Evolutionary conservation across 352 stramenopile species (phyloP), one percentile per base, ranked within the genome.

Genomic region (Pythium scleroteichum): DNA sequence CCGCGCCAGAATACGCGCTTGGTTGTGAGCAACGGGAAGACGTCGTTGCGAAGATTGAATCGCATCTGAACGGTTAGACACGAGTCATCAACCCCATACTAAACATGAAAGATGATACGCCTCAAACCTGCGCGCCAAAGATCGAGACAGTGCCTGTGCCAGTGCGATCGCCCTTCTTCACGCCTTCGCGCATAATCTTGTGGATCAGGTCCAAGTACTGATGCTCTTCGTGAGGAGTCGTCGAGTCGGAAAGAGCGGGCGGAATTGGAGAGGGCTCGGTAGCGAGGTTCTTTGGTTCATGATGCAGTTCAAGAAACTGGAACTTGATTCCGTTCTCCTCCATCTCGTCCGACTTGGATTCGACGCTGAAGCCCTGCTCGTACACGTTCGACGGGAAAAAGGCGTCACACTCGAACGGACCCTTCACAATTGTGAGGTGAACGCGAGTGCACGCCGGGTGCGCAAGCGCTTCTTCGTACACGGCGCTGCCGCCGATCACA

Each of bases 1-100:
- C 97, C 97, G 35, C 97, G 82, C 97, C 97, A 99, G 73, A 99
- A 99, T 29, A 99, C 97, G 41, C 90, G 79, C 82, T 99, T 99
- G 19, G 98, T 99, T 26, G 98, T 99, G 23, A 99, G 72, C 38
- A 99, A 73, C 6, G 98, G 98, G 61, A 99, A 96, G 9, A 86
- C 80, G 39, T 95, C 88, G 66, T 99, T 76, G 22, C 96, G 84
- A 12, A 99, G 74, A 61, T 82, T 94, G 66, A 98, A 99, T 16
- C 90, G 76, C 92, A 97, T 97, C 77, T 85, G 64, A 3, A 55
- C 35, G n/a, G 16, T 26, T 39, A 29, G 20, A 47, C 32, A 57
- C 53, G 27, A 19, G 17, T 20, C n/a, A 62, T 13, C 27, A 59
- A 41, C 49, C 13, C 39, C 7, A 4, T 47, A 56, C 8, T 19